Base-by-base conservation (phyloP, 371 early-diverging fungal species). In the Dinochytrium kinnereticum region DNA sequence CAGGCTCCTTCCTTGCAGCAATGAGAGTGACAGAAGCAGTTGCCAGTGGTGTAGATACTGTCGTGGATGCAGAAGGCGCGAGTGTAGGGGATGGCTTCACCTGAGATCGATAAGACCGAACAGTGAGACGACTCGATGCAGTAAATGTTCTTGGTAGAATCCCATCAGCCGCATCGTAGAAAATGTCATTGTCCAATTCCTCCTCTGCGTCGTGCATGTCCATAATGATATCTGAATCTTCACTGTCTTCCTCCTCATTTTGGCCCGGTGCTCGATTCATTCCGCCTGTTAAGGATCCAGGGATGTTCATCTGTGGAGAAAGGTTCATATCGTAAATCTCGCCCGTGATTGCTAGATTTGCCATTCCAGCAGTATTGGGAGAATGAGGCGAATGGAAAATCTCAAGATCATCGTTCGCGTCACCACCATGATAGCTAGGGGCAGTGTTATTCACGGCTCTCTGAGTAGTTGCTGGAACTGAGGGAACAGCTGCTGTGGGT, bases 131-230 rank as follows among this genome's bases (percentile, higher is more conserved):
- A 37, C 61, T 61, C 5, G 61, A 31, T 15, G 31, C 37, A 34
- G 61, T 61, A 24, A 61, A 61, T 13, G 31, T 61, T 24, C 61
- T 31, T 5, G 61, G 36, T 33, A 26, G 26, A 34, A 28, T 57
- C 30, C 30, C 75, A 51, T 73, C 76, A n/a, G 66, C 51, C 33
- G 90, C 90, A 75, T 93, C 92, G 15, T 85, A 90, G 78, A 92
- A 93, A 59, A 90, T 89, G 40, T 86, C 87, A 7, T 86, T 87
- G 2, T 85, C 86, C 17, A 83, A 86, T 31, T 81, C 86, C 0
- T 76, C 78, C 2, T 78, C 83, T 31, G 55, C 74, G 31, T 79
- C 78, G 7, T 65, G 64, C 33, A 24, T 53, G 59, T 73, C 64
- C 64, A 51, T 65, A 39, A 51, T 10, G 34, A 70, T 26, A 37